phyloP scores from a whole-genome alignment of 805 yeast genomes.

The Candida endomychidarum region DNA sequence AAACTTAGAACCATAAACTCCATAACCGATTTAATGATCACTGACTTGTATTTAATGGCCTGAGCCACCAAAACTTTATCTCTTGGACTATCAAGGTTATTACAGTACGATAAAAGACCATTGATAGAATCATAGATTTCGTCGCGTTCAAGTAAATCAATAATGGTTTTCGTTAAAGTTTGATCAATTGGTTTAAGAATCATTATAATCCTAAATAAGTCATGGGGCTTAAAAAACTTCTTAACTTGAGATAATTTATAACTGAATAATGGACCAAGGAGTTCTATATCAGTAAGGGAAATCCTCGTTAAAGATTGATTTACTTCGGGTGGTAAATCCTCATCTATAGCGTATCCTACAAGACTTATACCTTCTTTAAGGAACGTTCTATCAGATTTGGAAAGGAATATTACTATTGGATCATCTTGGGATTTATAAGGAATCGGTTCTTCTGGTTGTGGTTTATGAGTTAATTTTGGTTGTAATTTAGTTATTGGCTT shows the following conservation, averaged over 20 bases:
- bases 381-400: slow-evolving; percentile 30
- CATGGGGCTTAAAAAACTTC: slow-evolving; percentile 30
- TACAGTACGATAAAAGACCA: slow-evolving; percentile 28
- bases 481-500: no score
- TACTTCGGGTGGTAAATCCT: slow-evolving; percentile 28
- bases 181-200: slow-evolving; percentile 23
- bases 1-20: slow-evolving; percentile 26
- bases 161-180: slow-evolving; percentile 22
- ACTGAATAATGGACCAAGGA: slow-evolving; percentile 32
- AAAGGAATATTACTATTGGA: slow-evolving; percentile 36
- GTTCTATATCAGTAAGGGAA: slow-evolving; percentile 29
- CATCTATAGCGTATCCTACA: slow-evolving; percentile 39
- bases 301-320: slow-evolving; percentile 23
- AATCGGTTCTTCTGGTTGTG: not conserved
- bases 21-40: slow-evolving; percentile 27
- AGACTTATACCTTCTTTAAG: slow-evolving; percentile 37
- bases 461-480: slow-evolving; percentile 3
- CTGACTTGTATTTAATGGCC: slow-evolving; percentile 32
- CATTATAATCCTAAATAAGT: slow-evolving; percentile 33
- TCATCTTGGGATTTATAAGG: slow-evolving; percentile 19
- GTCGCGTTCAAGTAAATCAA: slow-evolving; percentile 24
- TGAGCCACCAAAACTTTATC: slow-evolving; percentile 37
- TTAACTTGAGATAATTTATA: slow-evolving; percentile 22
- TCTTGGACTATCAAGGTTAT: slow-evolving; percentile 31
- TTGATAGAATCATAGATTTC: slow-evolving; percentile 29